Evolutionary conservation across 768 basidiomycete species (phyloP), one percentile per base, ranked within the genome.

Genomic region (Lactarius evosmus): DNA sequence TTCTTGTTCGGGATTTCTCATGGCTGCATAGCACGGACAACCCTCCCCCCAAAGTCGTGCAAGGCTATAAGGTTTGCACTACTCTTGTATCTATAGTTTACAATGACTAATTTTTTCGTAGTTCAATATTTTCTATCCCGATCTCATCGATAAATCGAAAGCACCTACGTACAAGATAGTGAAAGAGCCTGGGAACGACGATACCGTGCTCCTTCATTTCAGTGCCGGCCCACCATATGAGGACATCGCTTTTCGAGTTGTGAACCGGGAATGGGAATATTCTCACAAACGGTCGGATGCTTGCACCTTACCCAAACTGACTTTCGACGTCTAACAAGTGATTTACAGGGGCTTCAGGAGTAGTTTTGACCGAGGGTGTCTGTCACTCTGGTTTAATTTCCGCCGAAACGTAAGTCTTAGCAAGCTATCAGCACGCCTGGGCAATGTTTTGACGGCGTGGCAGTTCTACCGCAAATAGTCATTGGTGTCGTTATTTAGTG

Each of bases 71-170:
- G 78, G 90, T 85, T 53, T 9, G 70, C 60, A 25, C 22, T 40
- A n/a, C 61, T 58, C 32, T 51, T 55, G 49, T 50, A 9, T 41
- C 56, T 38, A 44, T 58, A 56, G 19, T 25, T 11, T 29, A 40
- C 59, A 69, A 66, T 61, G 62, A 44, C 49, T 55, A 66, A 34
- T 44, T 58, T 33, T 29, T 59, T 6, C 58, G 5, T 52, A 89
- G 85, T 95, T 95, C 79, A 97, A 96, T 70, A 93, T 99, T 54
- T 98, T 99, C 79, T 99, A 98, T 74, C 97, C 97, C 0, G 97
- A 98, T 77, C 86, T 99, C 68, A 98, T 99, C 76, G 96, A 99
- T 80, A 97, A 97, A 75, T 86, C 91, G 34, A 95, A 95, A 76
- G 93, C 97, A 0, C 97, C 97, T 4, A 94, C 93, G 7, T 99